Evolutionary conservation across 176 grass and related monocot genomes (phyloP).

Genomic region (Carex kokanica): DNA sequence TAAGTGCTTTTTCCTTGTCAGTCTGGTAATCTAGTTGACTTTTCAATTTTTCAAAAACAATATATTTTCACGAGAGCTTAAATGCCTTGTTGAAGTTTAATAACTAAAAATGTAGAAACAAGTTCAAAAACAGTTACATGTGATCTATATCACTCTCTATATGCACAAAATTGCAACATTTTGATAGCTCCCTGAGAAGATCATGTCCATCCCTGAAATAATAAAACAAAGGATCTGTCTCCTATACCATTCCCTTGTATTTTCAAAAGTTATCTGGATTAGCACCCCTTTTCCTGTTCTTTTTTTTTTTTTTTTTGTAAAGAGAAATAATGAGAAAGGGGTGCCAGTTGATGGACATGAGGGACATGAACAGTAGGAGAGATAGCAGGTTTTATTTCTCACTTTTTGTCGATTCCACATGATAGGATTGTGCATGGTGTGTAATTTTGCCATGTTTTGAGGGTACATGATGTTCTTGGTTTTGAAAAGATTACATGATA

Average conservation of each 20-base stretch:
- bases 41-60: background rate
- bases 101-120: background rate
- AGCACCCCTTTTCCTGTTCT: background rate
- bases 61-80: background rate
- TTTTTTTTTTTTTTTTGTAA: too few species aligned
- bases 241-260: background rate
- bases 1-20: constrained; percentile 48
- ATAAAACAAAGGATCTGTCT: background rate
- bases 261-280: background rate
- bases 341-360: background rate
- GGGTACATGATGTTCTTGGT: constrained; percentile 1
- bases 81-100: background rate
- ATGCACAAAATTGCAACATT: background rate
- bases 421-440: background rate
- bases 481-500: background rate
- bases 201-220: background rate
- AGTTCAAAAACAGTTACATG: background rate
- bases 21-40: background rate
- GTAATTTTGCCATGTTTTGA: constrained; percentile 14
- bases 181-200: background rate
- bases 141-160: background rate
- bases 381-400: background rate
- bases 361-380: background rate
- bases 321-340: background rate
- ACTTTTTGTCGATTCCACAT: background rate